phyloP scores from a whole-genome alignment of 2,329 filamentous ascomycete genomes.

The Alternaria arbusti region DNA sequence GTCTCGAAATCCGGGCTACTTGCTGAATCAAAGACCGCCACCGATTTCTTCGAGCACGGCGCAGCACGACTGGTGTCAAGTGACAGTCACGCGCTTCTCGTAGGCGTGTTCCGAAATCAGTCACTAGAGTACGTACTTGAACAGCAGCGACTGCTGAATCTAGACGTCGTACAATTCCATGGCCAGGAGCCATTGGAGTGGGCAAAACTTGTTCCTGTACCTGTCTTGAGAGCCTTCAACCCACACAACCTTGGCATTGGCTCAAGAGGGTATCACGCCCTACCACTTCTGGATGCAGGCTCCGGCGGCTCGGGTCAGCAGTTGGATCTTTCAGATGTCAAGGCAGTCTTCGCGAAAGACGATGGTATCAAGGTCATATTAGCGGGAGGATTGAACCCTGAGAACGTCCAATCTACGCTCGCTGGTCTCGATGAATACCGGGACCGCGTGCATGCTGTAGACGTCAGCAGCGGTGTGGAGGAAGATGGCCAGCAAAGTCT shows the following conservation, averaged over 20 bases:
- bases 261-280: conserved; percentile 77
- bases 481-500: conserved; percentile 76
- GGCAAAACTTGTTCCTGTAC: conserved; percentile 86
- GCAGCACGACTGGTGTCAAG: conserved; percentile 54
- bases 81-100: conserved; percentile 73
- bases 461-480: conserved; percentile 95
- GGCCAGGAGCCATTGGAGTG: conserved; percentile 92
- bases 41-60: conserved; percentile 75
- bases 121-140: conserved; percentile 81
- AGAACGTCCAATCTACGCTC: conserved; percentile 76
- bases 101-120: conserved; percentile 94
- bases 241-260: conserved; percentile 76
- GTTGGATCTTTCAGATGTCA: conserved; percentile 74
- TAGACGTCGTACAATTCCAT: conserved; percentile 93
- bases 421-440: conserved; percentile 65
- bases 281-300: conserved; percentile 87
- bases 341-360: conserved; percentile 69
- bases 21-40: conserved; percentile 48
- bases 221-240: conserved; percentile 85
- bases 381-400: conserved; percentile 82
- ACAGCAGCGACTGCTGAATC: conserved; percentile 74
- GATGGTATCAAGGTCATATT: conserved; percentile 76
- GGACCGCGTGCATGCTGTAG: conserved; percentile 77
- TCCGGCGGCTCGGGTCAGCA: conserved; percentile 80
- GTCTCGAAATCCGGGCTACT: conserved; percentile 28